Base-by-base conservation (phyloP, 2,329 filamentous ascomycete species). In the Hypoxylon sp. region DNA sequence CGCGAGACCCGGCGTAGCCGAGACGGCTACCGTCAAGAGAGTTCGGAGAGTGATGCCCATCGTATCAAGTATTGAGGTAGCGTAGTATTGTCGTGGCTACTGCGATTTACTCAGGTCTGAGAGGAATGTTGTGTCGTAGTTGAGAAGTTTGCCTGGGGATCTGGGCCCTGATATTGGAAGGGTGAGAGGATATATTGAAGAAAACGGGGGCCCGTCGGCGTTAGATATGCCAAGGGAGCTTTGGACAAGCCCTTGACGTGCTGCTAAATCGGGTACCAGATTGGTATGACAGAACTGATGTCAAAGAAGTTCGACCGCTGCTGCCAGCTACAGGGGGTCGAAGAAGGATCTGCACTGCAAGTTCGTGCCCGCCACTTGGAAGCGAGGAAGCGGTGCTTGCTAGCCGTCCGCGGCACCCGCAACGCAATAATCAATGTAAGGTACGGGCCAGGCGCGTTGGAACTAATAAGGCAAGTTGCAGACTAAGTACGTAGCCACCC, bases 251-350 rank as follows among this genome's bases (percentile, higher is more conserved):
- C 22, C 4, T 39, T n/a, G 32, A 15, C n/a, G 4, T 44, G 37
- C 19, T 64, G 62, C 64, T 64, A 67, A 59, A 64, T 59, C 51
- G 54, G 61, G 57, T 32, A 30, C 46, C 56, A 24, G 32, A 17
- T 64, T 59, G 51, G 64, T 59, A 52, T 61, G 53, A 64, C 46
- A 59, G 34, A 32, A 59, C 61, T 64, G 64, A 62, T 64, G 54
- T 64, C 61, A 51, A 50, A 26, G 24, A 44, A 50, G 47, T 46
- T 46, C 37, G 20, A 53, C 10, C 17, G 6, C n/a, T n/a, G n/a
- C n/a, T n/a, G n/a, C n/a, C n/a, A 28, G 8, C 32, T 47, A 22
- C 53, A 61, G 52, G 56, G 59, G 50, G 43, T 13, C 13, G 30
- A 17, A 17, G 50, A n/a, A 52, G 19, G 57, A 64, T 64, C 64